Evolutionary conservation across 192 early-diverging fungal genomes (phyloP).

Genomic region (Coemansia umbellata): DNA sequence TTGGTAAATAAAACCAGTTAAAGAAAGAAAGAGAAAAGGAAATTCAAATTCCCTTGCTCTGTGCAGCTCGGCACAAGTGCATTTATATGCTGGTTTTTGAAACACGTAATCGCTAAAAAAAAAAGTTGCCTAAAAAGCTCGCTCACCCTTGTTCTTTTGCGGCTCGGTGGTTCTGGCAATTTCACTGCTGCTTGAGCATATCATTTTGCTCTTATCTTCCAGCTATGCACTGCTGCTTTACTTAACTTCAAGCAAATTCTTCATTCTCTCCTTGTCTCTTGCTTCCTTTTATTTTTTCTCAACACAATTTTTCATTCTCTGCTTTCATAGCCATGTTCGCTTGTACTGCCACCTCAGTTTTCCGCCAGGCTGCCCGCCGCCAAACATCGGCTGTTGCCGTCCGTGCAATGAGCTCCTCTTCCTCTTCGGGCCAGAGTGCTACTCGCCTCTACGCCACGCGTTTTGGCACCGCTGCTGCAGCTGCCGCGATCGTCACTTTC

Average conservation of each 20-base stretch:
- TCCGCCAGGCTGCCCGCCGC: conserved; percentile 48
- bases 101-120: no score
- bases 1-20: not conserved
- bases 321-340: conserved; percentile 50
- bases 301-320: no score
- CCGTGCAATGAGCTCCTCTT: conserved; percentile 25
- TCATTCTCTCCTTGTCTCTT: no score
- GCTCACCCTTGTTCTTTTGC: no score
- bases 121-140: no score
- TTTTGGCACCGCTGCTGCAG: conserved; percentile 31
- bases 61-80: no score
- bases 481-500: conserved; percentile 25
- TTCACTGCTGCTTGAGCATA: no score
- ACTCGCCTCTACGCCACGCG: conserved; percentile 11
- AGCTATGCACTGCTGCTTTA: no score
- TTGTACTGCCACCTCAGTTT: conserved; percentile 22
- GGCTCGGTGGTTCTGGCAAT: no score
- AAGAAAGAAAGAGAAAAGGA: not conserved
- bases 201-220: no score
- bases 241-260: no score
- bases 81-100: no score
- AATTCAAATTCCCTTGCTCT: not conserved
- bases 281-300: not conserved
- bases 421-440: conserved; percentile 12
- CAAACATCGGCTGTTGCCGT: conserved; percentile 22